Percentiles rank a stretch among this genome's conserved stretches.
These are phyloP conservation scores for Noccaea bulbosa DNA, from an alignment of 345 rosid species.

Conservation along the genomic window DNA sequence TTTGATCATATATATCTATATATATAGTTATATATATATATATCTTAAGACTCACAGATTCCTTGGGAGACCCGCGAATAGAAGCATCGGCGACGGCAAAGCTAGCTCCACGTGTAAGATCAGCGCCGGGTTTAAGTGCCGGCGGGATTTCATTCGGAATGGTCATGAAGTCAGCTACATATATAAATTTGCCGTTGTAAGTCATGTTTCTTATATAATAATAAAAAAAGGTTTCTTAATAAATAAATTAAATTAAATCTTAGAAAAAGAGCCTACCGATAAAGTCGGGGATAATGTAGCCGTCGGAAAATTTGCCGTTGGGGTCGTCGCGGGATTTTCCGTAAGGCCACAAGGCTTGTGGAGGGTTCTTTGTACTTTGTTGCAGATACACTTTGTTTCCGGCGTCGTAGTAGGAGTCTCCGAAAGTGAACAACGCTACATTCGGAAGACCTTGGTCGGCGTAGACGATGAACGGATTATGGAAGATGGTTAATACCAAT, in stretches of 20 bases:
- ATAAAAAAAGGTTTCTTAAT: too few relatives aligned
- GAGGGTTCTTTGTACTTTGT: background rate
- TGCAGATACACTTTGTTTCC: constrained; percentile 34
- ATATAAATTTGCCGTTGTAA: too few relatives aligned
- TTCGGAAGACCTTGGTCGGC: constrained; percentile 26
- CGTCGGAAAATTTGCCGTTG: constrained; percentile 47
- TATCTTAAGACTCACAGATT: constrained; percentile 25
- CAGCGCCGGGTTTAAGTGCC: constrained; percentile 5
- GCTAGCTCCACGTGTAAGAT: constrained; percentile 37
- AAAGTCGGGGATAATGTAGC: constrained; percentile 46
- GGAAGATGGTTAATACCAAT: constrained; percentile 11
- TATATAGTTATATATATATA: too few relatives aligned
- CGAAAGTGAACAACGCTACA: constrained; percentile 35
- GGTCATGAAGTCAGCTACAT: constrained; percentile 33
- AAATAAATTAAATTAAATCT: too few relatives aligned
- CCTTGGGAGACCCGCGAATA: constrained; percentile 13
- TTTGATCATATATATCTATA: too few relatives aligned
- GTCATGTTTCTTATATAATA: background rate
- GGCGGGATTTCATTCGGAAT: constrained; percentile 39
- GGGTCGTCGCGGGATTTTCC: constrained; percentile 43
- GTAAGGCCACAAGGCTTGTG: constrained; percentile 42
- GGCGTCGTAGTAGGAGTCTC: constrained; percentile 38
- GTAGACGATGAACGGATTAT: constrained; percentile 16
- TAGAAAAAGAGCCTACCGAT: constrained; percentile 36
- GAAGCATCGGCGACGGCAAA: constrained; percentile 42